phyloP scores from a whole-genome alignment of 306 rosid species.

The Sechiopsis laciniata region DNA sequence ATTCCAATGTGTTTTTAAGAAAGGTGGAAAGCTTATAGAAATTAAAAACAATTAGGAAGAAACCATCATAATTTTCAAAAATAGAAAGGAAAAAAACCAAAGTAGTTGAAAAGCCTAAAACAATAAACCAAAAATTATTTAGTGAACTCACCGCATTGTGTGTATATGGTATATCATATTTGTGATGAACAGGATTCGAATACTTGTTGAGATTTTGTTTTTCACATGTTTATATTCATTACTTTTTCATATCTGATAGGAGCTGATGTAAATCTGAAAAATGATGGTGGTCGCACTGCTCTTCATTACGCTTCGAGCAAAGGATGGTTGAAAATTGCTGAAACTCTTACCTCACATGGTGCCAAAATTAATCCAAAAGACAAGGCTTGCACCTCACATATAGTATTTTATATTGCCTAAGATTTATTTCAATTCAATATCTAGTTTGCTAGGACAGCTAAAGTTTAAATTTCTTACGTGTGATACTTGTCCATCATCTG shows the following conservation, averaged over 20 bases:
- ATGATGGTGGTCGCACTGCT: constrained; percentile 73
- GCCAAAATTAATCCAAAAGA: constrained; percentile 70
- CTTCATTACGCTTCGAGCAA: constrained; percentile 95
- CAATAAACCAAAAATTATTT: not conserved
- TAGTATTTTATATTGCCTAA: constrained; percentile 8
- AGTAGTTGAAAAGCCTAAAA: not conserved
- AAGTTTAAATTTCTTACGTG: not conserved
- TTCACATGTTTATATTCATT: constrained; percentile 14
- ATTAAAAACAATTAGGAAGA: too few species aligned
- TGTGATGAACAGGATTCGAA: constrained; percentile 7
- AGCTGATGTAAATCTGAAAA: constrained; percentile 70
- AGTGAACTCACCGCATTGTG: too few species aligned
- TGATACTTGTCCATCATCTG: not conserved
- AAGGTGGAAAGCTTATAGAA: too few species aligned
- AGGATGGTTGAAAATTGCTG: constrained; percentile 75
- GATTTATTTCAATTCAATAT: constrained; percentile 6
- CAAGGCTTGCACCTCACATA: constrained; percentile 47
- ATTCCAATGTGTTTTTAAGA: too few species aligned
- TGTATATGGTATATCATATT: not conserved
- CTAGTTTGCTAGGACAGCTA: not conserved
- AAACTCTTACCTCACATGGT: constrained; percentile 56
- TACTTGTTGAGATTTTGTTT: constrained; percentile 7
- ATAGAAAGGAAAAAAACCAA: too few species aligned
- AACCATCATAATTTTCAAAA: too few species aligned
- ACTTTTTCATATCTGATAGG: constrained; percentile 34